Percentiles rank a stretch among this genome's conserved stretches.
These are phyloP conservation scores for Glebionis coronaria DNA, from an alignment of 129 eudicot species.

Conservation along the genomic window DNA sequence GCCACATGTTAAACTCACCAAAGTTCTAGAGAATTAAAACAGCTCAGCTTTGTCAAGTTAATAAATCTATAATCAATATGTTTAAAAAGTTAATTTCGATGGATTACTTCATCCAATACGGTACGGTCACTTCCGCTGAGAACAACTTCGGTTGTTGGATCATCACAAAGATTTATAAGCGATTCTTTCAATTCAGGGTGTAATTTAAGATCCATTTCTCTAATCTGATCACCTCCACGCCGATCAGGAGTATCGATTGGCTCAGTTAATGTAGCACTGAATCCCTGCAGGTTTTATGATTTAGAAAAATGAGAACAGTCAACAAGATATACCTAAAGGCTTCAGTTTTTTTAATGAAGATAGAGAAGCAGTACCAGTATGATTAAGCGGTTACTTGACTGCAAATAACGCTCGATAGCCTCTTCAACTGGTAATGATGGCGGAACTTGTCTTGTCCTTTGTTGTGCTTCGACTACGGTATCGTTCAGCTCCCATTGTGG, in stretches of 20 bases:
- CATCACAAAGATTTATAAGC: too few species aligned
- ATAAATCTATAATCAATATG: too few species aligned
- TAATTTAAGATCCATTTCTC: too few species aligned
- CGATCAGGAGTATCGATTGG: conserved; percentile 70
- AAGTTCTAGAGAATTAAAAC: too few species aligned
- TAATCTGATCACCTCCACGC: conserved; percentile 55
- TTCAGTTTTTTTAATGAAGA: not conserved
- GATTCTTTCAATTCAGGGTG: too few species aligned
- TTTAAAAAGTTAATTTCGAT: too few species aligned
- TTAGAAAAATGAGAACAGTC: not conserved
- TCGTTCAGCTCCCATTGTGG: conserved; percentile 43
- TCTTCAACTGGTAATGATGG: conserved; percentile 53
- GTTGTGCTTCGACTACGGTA: conserved; percentile 90
- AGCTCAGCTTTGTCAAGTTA: too few species aligned
- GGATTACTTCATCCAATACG: too few species aligned
- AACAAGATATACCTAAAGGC: not conserved
- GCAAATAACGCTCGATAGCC: conserved; percentile 53
- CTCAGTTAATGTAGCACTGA: conserved; percentile 86
- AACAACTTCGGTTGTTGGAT: too few species aligned
- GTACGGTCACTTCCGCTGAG: too few species aligned
- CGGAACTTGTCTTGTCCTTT: conserved; percentile 70
- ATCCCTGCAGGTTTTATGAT: conserved; percentile 50
- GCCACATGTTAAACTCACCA: too few species aligned
- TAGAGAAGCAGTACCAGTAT: conserved; percentile 52
- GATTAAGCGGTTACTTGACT: conserved; percentile 66